Evolutionary conservation across 768 basidiomycete species (phyloP).

Genomic region (Phylloporus sp.): DNA sequence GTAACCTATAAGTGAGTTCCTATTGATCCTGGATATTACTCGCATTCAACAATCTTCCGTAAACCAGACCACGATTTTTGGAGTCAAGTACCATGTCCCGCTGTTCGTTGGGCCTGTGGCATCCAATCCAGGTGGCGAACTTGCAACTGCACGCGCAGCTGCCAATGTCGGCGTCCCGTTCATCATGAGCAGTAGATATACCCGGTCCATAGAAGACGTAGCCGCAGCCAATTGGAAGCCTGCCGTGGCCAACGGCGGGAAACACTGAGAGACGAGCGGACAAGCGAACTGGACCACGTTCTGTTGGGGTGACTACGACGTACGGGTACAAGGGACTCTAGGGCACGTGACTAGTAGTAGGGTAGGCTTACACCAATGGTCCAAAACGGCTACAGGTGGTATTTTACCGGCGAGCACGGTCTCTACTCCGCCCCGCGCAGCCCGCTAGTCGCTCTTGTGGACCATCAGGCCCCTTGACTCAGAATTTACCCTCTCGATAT

Average conservation of each 20-base stretch:
- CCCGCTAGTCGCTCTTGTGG: neutral
- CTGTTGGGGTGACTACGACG: too few relatives aligned
- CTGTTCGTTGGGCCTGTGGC: neutral
- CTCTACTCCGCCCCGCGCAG: neutral
- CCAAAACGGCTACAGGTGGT: slow-evolving; percentile 41
- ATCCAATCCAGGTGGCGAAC: neutral
- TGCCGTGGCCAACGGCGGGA: too few relatives aligned
- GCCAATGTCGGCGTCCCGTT: neutral
- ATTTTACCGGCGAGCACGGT: slow-evolving; percentile 38
- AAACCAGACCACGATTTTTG: neutral
- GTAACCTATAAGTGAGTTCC: neutral
- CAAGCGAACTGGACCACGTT: too few relatives aligned
- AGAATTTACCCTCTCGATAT: slow-evolving; percentile 38
- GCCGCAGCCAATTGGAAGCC: too few relatives aligned
- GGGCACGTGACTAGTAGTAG: too few relatives aligned
- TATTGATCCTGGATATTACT: neutral
- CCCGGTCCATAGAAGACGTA: slow-evolving; percentile 48
- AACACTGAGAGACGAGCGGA: too few relatives aligned
- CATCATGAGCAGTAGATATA: slow-evolving; percentile 11
- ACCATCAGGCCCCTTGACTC: slow-evolving; percentile 20
- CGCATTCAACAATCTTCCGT: too few relatives aligned
- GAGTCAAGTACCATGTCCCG: neutral
- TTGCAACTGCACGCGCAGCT: neutral
- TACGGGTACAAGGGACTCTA: too few relatives aligned
- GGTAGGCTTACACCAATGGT: too few relatives aligned